These are phyloP conservation scores for Chytriomyces sp. DNA, from an alignment of 192 early-diverging fungal species.

Conservation along the genomic window DNA sequence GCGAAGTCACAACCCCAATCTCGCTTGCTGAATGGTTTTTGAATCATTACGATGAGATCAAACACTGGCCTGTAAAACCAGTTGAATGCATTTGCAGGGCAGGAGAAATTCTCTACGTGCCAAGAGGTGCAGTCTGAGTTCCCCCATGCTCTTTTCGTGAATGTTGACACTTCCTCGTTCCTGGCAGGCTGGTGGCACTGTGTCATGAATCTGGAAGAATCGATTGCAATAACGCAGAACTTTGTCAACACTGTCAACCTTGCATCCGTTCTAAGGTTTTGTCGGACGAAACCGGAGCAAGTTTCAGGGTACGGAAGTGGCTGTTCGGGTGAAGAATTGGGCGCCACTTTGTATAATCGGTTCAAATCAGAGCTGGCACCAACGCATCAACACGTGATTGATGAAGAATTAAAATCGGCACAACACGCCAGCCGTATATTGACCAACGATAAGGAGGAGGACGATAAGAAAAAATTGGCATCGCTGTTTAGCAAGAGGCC, in stretches of 20 bases:
- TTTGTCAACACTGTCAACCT: slow-evolving; percentile 69
- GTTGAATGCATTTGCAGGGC: slow-evolving; percentile 67
- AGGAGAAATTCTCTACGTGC: slow-evolving; percentile 76
- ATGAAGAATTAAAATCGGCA: neutral
- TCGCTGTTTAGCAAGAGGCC: neutral
- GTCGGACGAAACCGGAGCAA: slow-evolving; percentile 56
- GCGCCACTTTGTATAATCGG: neutral
- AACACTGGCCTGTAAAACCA: slow-evolving; percentile 45
- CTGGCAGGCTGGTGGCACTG: slow-evolving; percentile 70
- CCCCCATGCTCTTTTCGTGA: neutral
- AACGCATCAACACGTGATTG: neutral
- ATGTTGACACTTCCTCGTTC: neutral
- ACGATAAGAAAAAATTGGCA: neutral
- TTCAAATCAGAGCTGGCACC: slow-evolving; percentile 1
- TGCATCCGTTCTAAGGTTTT: slow-evolving; percentile 52
- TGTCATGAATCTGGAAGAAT: slow-evolving; percentile 72
- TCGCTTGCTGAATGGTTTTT: slow-evolving; percentile 74
- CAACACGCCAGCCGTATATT: neutral
- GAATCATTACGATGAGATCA: slow-evolving; percentile 62
- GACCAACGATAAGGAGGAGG: neutral
- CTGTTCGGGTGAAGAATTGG: neutral
- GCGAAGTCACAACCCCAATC: slow-evolving; percentile 73
- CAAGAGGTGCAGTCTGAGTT: slow-evolving; percentile 47
- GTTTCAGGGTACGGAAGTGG: slow-evolving; percentile 49
- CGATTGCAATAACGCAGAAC: slow-evolving; percentile 76